Evolutionary conservation across 1,284 basidiomycete genomes (phyloP).

Genomic region (Flammula alnicola): DNA sequence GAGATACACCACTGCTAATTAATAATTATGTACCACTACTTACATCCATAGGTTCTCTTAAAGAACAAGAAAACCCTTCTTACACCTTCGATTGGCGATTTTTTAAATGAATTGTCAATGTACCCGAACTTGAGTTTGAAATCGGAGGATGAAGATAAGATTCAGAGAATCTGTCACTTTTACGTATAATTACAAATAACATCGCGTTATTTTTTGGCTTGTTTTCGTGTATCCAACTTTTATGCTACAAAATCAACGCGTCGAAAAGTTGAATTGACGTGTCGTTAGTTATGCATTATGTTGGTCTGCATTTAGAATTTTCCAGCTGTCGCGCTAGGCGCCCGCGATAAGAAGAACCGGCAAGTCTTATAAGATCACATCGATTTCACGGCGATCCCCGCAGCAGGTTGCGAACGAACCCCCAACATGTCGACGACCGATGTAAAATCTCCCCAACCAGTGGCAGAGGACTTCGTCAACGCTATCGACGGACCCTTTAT

Average conservation of each 20-base stretch:
- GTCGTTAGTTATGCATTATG: background rate
- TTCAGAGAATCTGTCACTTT: no score
- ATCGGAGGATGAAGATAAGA: no score
- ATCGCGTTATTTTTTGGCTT: no score
- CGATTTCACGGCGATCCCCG: constrained; percentile 8
- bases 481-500: constrained; percentile 16
- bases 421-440: constrained; percentile 5
- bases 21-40: no score
- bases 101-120: no score
- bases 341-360: constrained; percentile 4
- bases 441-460: constrained; percentile 1
- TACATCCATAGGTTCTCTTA: no score
- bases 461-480: constrained; percentile 10
- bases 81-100: no score
- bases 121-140: no score
- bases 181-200: no score
- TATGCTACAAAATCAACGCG: constrained; percentile 17
- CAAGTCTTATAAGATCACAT: background rate
- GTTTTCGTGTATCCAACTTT: background rate
- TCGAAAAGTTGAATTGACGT: background rate
- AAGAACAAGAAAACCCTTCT: no score
- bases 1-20: no score
- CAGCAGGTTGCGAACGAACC: background rate
- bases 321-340: constrained; percentile 6
- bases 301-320: no score